phyloP scores from a whole-genome alignment of 2,329 filamentous ascomycete genomes.

The Parastagonospora nodorum region DNA sequence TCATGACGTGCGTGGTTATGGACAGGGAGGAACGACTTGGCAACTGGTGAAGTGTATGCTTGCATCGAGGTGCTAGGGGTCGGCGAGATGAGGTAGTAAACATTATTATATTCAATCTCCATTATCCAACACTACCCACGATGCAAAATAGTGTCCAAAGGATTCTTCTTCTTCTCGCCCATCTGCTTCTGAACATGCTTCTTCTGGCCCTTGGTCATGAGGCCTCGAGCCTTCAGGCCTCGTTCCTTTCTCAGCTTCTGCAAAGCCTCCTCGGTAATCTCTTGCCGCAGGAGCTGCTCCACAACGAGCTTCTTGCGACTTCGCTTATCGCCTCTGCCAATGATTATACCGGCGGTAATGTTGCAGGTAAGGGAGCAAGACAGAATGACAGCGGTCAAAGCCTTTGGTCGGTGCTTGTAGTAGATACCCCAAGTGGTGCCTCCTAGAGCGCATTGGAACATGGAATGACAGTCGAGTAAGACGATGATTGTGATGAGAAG shows the following conservation, averaged over 20 bases:
- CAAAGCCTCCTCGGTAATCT: constrained; percentile 70
- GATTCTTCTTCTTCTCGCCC: constrained; percentile 29
- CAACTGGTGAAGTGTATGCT: too few relatives aligned
- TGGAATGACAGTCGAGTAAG: constrained; percentile 77
- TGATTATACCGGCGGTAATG: constrained; percentile 75
- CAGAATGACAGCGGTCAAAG: constrained; percentile 81
- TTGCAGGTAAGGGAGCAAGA: constrained; percentile 78
- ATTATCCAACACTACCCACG: constrained; percentile 18
- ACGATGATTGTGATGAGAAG: constrained; percentile 76
- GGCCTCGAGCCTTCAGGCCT: constrained; percentile 36
- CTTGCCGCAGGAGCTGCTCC: constrained; percentile 74
- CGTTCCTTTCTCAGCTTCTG: constrained; percentile 57
- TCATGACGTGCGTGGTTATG: too few relatives aligned
- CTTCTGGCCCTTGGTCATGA: constrained; percentile 32
- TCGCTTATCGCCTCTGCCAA: constrained; percentile 73
- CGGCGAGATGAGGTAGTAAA: background rate
- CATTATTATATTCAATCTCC: constrained; percentile 1
- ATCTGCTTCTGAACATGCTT: constrained; percentile 24
- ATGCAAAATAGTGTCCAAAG: constrained; percentile 32
- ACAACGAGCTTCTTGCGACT: constrained; percentile 86
- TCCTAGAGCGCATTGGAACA: constrained; percentile 79
- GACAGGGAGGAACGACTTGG: too few relatives aligned
- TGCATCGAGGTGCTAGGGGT: too few relatives aligned
- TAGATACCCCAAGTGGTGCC: constrained; percentile 79
- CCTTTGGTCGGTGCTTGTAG: constrained; percentile 70